Percentiles rank a stretch among this genome's conserved stretches.
phyloP scores from a whole-genome alignment of 768 basidiomycete species.

The Tricholoma bakamatsutake region DNA sequence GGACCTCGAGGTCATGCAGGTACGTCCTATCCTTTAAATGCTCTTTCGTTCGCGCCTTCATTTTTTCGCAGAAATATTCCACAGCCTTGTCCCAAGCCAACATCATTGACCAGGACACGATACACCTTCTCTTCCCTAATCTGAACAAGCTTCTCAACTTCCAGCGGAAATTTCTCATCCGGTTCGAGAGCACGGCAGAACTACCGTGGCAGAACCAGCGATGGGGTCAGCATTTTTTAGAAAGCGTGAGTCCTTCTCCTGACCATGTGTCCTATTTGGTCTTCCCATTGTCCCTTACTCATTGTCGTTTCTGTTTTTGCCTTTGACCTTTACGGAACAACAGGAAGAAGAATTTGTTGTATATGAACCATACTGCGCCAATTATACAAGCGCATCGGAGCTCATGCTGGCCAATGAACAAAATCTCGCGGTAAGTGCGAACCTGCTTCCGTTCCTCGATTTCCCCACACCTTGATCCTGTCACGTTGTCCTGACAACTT shows the following conservation, averaged over 20 bases:
- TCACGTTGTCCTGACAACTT: conserved; percentile 30
- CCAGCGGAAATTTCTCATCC: conserved; percentile 90
- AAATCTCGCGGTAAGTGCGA: conserved; percentile 67
- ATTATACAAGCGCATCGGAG: conserved; percentile 84
- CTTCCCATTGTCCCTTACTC: conserved; percentile 36
- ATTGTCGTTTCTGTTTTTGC: conserved; percentile 19
- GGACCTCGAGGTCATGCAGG: conserved; percentile 95
- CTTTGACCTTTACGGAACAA: conserved; percentile 33
- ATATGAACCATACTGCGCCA: conserved; percentile 97
- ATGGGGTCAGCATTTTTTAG: conserved; percentile 83
- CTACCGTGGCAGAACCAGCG: conserved; percentile 77
- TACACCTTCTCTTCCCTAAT: conserved; percentile 92
- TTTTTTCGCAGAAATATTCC: conserved; percentile 70
- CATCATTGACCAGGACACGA: conserved; percentile 89
- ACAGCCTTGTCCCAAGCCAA: conserved; percentile 76
- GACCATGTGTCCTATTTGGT: conserved; percentile 33
- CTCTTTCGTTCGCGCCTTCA: conserved; percentile 14
- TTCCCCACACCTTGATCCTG: conserved; percentile 5
- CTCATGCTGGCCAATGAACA: conserved; percentile 84
- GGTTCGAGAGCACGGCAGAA: conserved; percentile 81
- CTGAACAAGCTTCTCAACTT: conserved; percentile 95
- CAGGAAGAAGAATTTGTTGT: conserved; percentile 95
- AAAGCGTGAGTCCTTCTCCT: conserved; percentile 56
- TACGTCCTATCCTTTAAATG: conserved; percentile 29
- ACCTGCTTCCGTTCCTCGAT: conserved; percentile 10